Evolutionary conservation across 2,329 filamentous ascomycete genomes (phyloP), one percentile per base, ranked within the genome.

Genomic region (Diaporthe nobilis): DNA sequence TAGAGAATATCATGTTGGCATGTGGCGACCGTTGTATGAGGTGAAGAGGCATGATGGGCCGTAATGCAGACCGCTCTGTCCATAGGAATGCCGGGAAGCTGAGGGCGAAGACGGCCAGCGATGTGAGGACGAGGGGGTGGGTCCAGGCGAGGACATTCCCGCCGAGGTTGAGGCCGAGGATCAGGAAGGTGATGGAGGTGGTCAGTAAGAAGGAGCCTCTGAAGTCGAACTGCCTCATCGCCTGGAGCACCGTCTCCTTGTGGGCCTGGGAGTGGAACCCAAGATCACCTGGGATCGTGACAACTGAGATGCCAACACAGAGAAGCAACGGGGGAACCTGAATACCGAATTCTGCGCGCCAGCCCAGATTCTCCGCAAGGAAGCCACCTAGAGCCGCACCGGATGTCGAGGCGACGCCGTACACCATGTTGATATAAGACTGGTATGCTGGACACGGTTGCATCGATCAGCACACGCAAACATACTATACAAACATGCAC

Each of bases 311-410:
- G 12, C 81, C 78, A 60, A 90, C 82, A 76, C 86, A 88, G 2
- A 89, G 65, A 0, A 88, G 37, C 42, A 92, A 80, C 0, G 86
- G 84, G 3, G 90, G 87, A 4, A 92, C 85, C 82, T 93, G 91
- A 10, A 92, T 83, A 72, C 90, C 90, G 80, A 93, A 95, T 74
- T 93, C 92, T 91, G 92, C 94, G 57, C 94, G 86, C 93, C 93
- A 95, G 42, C 94, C 94, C 2, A 95, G 83, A 47, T 85, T 87
- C 80, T 95, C 93, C 34, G 92, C 92, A 80, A 95, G 90, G 71
- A 91, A 87, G 1, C 93, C 93, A 20, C 93, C 94, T 9, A 94
- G 86, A 0, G 93, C 93, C 1, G 93, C 93, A 3, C 94, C 94
- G 3, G 91, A 84, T 9, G 89, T 87, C 3, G 88, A 86, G 0